Evolutionary conservation across 257 asterid genomes (phyloP), one percentile per base, ranked within the genome.

Genomic region (Asclepias syriaca): DNA sequence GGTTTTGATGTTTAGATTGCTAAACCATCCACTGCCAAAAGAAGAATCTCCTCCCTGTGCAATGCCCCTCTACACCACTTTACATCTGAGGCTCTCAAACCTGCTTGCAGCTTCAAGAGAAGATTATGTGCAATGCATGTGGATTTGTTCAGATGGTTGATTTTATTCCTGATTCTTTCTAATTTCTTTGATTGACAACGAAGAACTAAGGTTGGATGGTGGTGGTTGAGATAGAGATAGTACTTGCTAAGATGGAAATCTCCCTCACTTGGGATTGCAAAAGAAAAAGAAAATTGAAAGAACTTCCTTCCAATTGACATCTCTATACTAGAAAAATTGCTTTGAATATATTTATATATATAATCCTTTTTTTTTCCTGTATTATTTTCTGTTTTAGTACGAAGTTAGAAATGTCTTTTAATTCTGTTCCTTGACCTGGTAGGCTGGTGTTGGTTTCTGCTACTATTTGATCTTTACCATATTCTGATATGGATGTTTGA

Each of bases 401-500:
- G 8, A 5, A 21, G 57, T 64, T 12, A 16, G 68, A 64, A 8
- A 37, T 37, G 50, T 18, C 10, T 64, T 37, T 64, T 8, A 9
- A 37, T 64, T 64, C 50, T 37, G 68, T 64, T 64, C 27, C 19
- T 19, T 64, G 16, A 8, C 50, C 50, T 64, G 68, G 68, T 64
- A 16, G 50, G 29, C 29, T 64, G 68, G 68, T 24, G 61, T 16
- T 68, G 59, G 60, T 68, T 50, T 16, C 13, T 50, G 22, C 57
- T 6, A 29, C 45, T 9, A 5, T 68, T 48, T 68, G 46, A 21
- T 48, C 22, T 68, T 68, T 34, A 8, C 48, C 60, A 14, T 19
- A 29, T 51, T 69, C 65, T 70, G 34, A 40, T 63, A 19, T 58
- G 58, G 71, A 58, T 70, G 65, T 50, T 76, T 75, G 75, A 80